Conservation (phyloP, 495 filamentous ascomycete species). For the Talaromyces stipitatus region DNA sequence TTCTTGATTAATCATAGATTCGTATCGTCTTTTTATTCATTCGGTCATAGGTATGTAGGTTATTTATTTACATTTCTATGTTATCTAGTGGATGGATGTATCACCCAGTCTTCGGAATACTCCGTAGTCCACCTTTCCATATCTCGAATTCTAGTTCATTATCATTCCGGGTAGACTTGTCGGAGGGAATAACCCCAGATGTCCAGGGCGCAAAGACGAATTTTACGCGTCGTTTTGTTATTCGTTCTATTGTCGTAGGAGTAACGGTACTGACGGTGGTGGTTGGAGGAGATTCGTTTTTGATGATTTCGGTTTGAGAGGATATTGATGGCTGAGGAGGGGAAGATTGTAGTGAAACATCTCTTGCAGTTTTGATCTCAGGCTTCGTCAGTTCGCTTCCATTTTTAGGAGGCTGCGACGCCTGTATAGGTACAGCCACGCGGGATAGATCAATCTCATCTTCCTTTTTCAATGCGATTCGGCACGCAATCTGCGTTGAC, state of each 20-base stretch:
- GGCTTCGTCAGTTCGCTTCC: neutral
- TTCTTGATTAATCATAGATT: too few species aligned
- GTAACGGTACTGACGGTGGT: neutral
- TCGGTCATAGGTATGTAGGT: neutral
- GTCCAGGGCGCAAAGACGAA: constrained; percentile 74
- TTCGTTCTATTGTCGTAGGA: constrained; percentile 12
- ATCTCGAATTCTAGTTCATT: constrained; percentile 43
- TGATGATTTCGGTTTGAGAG: neutral
- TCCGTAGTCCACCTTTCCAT: constrained; percentile 40
- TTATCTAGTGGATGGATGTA: neutral
- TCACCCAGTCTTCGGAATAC: neutral
- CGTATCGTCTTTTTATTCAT: neutral
- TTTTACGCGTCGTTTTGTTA: constrained; percentile 56
- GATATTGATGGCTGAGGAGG: neutral
- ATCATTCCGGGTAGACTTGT: constrained; percentile 3
- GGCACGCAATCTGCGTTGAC: constrained; percentile 77
- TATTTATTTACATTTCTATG: neutral
- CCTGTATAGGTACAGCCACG: constrained; percentile 6
- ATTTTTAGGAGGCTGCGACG: neutral
- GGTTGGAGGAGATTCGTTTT: neutral
- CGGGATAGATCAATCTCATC: neutral
- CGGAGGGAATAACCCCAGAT: constrained; percentile 11
- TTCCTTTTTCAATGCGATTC: constrained; percentile 60
- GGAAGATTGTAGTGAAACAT: neutral
- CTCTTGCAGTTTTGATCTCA: neutral